phyloP scores from a whole-genome alignment of 2,329 filamentous ascomycete species.

The Neonectria coccinea region DNA sequence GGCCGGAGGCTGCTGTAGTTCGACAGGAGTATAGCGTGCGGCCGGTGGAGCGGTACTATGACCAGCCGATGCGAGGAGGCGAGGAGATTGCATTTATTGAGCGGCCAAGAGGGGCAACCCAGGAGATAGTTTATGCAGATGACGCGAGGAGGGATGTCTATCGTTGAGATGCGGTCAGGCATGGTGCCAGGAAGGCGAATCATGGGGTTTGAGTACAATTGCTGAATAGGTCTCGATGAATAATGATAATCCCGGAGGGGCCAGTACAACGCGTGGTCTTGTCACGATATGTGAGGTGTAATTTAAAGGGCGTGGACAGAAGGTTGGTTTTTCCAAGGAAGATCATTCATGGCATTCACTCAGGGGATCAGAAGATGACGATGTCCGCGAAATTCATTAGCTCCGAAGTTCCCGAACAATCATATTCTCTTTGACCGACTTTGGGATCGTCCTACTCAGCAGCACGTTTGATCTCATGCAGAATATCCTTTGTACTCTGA shows the following conservation, averaged over 20 bases:
- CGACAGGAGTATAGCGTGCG: conserved; percentile 55
- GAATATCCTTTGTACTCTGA: not conserved
- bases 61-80: conserved; percentile 47
- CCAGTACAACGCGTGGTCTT: not conserved
- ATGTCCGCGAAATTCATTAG: no score
- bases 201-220: conserved; percentile 3
- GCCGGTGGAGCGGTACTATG: conserved; percentile 59
- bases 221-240: conserved; percentile 8
- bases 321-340: no score
- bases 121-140: conserved; percentile 61
- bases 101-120: conserved; percentile 54
- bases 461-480: not conserved
- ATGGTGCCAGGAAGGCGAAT: not conserved
- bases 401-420: not conserved
- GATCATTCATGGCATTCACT: no score
- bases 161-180: conserved; percentile 39
- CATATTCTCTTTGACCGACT: not conserved
- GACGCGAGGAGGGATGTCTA: conserved; percentile 53
- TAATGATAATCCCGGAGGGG: conserved; percentile 15
- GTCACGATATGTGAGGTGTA: not conserved
- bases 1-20: conserved; percentile 43
- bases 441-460: not conserved
- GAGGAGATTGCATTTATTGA: conserved; percentile 61
- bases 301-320: no score
- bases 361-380: no score